Conservation (phyloP, 371 early-diverging fungal genomes). For the Mucor sp. region DNA sequence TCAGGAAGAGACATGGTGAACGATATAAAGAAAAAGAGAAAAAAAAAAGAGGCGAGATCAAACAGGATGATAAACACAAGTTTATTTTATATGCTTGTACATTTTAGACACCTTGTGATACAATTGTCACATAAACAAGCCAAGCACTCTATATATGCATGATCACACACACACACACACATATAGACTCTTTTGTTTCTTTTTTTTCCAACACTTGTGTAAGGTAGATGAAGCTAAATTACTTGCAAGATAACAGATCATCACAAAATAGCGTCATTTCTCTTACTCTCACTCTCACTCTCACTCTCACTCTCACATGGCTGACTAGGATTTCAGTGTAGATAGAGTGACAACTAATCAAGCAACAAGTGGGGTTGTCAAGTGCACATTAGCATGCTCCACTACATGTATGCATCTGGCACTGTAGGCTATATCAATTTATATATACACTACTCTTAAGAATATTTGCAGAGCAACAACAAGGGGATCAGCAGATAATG, state of each 20-base stretch:
- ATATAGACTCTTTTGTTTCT: not conserved
- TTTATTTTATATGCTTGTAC: not conserved
- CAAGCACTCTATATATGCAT: not conserved
- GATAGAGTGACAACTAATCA: too few relatives aligned
- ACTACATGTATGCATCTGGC: too few relatives aligned
- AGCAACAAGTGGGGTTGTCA: too few relatives aligned
- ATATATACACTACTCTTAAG: too few relatives aligned
- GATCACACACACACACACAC: not conserved
- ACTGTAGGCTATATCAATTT: too few relatives aligned
- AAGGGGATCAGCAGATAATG: too few relatives aligned
- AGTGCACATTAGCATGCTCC: too few relatives aligned
- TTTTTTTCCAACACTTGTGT: not conserved
- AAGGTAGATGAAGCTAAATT: not conserved
- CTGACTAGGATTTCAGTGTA: too few relatives aligned
- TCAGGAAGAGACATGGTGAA: slow-evolving; percentile 2
- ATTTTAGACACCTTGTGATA: not conserved
- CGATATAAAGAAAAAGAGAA: not conserved
- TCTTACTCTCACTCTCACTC: too few relatives aligned
- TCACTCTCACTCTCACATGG: too few relatives aligned
- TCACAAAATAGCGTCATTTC: not conserved
- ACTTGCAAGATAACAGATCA: not conserved
- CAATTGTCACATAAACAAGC: not conserved
- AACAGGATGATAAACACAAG: not conserved
- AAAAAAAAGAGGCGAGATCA: not conserved
- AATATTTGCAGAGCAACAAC: too few relatives aligned